Evolutionary conservation across 805 yeast species (phyloP).

Genomic region (Hanseniaspora nectarophila): DNA sequence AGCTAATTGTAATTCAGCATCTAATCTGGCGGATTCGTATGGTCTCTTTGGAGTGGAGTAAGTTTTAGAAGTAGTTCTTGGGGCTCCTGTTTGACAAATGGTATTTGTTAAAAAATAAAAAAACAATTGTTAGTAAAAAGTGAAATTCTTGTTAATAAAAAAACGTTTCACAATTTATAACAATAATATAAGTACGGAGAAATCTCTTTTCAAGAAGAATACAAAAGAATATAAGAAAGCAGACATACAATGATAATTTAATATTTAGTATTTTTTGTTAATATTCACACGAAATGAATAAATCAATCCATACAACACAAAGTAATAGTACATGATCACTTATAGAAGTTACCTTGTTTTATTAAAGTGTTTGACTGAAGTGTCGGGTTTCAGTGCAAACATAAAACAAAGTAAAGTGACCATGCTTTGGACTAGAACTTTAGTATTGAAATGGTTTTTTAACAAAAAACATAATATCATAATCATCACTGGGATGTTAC

Average conservation of each 20-base stretch:
- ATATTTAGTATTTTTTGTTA: too few relatives aligned
- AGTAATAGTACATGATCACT: background rate
- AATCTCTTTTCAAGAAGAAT: background rate
- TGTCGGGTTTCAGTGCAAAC: conserved; percentile 75
- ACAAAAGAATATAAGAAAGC: conserved; percentile 1
- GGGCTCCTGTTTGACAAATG: conserved; percentile 55
- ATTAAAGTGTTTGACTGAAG: conserved; percentile 41
- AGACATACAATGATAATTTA: background rate
- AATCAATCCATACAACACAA: background rate
- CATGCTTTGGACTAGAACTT: too few relatives aligned
- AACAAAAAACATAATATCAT: too few relatives aligned
- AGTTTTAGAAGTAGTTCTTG: conserved; percentile 99
- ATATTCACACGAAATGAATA: too few relatives aligned
- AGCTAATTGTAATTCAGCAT: conserved; percentile 96
- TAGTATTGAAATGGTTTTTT: too few relatives aligned
- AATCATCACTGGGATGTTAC: background rate
- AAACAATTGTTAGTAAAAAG: conserved; percentile 17
- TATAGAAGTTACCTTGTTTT: background rate
- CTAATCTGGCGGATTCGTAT: conserved; percentile 98
- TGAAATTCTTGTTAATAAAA: conserved; percentile 10
- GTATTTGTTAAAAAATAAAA: conserved; percentile 14
- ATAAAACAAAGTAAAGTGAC: conserved; percentile 18
- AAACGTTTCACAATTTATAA: background rate
- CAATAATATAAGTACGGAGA: background rate
- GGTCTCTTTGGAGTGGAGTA: conserved; percentile 99